Percentiles rank a stretch among this genome's conserved stretches.
Conservation (phyloP, 495 filamentous ascomycete species). For the Podospora didyma region DNA sequence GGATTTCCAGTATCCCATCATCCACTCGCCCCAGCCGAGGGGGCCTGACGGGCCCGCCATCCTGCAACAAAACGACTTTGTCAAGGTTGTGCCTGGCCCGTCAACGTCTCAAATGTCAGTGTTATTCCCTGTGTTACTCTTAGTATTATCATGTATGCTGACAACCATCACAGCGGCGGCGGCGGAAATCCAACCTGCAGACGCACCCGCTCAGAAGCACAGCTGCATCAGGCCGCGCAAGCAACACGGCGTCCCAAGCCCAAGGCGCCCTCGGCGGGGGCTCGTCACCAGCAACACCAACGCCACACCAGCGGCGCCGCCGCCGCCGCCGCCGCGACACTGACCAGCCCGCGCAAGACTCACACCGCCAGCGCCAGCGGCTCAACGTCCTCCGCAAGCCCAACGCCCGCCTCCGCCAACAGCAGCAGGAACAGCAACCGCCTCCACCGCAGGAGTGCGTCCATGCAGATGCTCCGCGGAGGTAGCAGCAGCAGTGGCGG, state of each 20-base stretch:
- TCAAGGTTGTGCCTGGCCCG: not conserved
- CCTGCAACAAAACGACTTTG: slow-evolving; percentile 1
- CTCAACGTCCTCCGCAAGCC: slow-evolving; percentile 11
- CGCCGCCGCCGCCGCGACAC: not conserved
- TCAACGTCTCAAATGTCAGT: too few relatives aligned
- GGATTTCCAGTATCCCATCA: slow-evolving; percentile 33
- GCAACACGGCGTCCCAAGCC: slow-evolving; percentile 32
- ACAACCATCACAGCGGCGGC: not conserved
- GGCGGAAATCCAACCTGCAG: too few relatives aligned
- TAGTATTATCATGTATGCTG: too few relatives aligned
- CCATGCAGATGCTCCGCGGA: slow-evolving; percentile 23
- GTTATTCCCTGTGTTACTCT: too few relatives aligned
- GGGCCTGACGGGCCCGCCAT: slow-evolving; percentile 2
- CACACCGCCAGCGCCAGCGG: slow-evolving; percentile 25
- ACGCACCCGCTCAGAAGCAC: slow-evolving; percentile 2
- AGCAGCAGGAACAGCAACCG: slow-evolving; percentile 10
- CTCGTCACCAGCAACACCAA: slow-evolving; percentile 29
- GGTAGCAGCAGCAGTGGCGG: not conserved
- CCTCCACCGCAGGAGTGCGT: slow-evolving; percentile 21
- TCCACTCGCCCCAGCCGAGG: slow-evolving; percentile 31
- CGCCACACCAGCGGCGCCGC: not conserved
- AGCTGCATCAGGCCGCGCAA: slow-evolving; percentile 13
- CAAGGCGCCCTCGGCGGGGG: slow-evolving; percentile 40
- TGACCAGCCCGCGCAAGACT: slow-evolving; percentile 35
- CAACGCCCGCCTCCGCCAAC: slow-evolving; percentile 12